Evolutionary conservation across 306 rosid species (phyloP), one percentile per base, ranked within the genome.

Genomic region (Rosa persica): DNA sequence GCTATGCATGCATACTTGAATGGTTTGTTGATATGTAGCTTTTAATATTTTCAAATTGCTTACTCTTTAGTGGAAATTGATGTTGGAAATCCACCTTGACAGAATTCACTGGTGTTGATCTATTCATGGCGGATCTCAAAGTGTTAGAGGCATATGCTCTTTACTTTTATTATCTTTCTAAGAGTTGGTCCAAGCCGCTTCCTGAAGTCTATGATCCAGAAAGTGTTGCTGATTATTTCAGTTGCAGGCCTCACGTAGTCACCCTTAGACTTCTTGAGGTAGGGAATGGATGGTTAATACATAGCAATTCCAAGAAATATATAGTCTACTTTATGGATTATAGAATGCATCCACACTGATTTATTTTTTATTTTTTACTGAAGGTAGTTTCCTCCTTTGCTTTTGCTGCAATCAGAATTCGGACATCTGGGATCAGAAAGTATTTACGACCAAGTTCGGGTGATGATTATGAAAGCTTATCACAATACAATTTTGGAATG

Each of bases 171-270:
- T 80, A 76, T 80, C 77, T 84, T 65, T 87, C 94, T 48, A 92
- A 89, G 87, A 39, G 88, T 22, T 94, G 98, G 97, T 88, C 98
- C 36, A 94, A 83, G 77, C 98, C 98, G 17, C 97, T 92, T 76
- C 98, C 98, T 55, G 92, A 90, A 89, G 90, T 72, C 73, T 92
- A 94, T 82, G 97, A 94, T 81, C 89, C 97, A 27, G 81, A 89
- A 76, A 79, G 81, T 67, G 86, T 92, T 85, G 92, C 89, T 76
- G 91, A 79, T 66, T 94, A 94, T 86, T 94, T 94, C 81, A 81
- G 75, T 58, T 82, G 84, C 70, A 85, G 98, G 86, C 98, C 98
- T 46, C 98, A 94, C 76, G 74, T 92, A 42, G 91, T 94, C 79
- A 88, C 85, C 76, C 79, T 94, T 80, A 90, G 97, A 70, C 84